phyloP scores from a whole-genome alignment of 129 eudicot species.

The Cynara cardunculus region DNA sequence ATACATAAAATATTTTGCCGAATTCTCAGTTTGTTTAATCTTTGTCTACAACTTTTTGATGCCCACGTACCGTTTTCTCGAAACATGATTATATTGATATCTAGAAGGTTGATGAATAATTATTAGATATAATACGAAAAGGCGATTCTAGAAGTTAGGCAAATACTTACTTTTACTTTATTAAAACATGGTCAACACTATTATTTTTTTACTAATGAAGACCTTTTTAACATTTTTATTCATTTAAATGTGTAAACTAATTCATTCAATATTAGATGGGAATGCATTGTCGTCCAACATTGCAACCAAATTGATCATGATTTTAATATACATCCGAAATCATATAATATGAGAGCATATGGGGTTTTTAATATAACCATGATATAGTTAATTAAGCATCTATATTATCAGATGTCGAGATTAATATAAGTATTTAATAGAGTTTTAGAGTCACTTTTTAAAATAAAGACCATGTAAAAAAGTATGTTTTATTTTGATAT shows the following conservation, averaged over 20 bases:
- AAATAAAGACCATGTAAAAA: too few species aligned
- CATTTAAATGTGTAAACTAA: conserved; percentile 9
- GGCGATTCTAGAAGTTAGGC: conserved; percentile 21
- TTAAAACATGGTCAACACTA: conserved; percentile 14
- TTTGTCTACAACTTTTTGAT: not conserved
- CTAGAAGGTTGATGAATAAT: conserved; percentile 17
- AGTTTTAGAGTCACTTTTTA: too few species aligned
- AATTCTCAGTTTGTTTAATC: not conserved
- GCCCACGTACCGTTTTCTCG: not conserved
- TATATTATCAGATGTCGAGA: not conserved
- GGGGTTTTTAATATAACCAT: conserved; percentile 14
- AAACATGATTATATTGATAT: not conserved
- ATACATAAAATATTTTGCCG: not conserved
- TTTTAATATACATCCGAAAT: not conserved
- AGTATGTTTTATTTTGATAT: too few species aligned
- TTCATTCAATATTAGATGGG: not conserved
- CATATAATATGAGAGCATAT: conserved; percentile 15
- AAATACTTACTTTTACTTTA: not conserved
- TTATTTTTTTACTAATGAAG: not conserved
- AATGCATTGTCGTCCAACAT: not conserved
- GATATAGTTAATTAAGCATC: not conserved
- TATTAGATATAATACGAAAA: not conserved
- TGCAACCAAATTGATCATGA: not conserved
- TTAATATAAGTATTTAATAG: too few species aligned
- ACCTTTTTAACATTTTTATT: not conserved